Conservation (phyloP, 768 basidiomycete species). For the Naganishia kalamii region DNA sequence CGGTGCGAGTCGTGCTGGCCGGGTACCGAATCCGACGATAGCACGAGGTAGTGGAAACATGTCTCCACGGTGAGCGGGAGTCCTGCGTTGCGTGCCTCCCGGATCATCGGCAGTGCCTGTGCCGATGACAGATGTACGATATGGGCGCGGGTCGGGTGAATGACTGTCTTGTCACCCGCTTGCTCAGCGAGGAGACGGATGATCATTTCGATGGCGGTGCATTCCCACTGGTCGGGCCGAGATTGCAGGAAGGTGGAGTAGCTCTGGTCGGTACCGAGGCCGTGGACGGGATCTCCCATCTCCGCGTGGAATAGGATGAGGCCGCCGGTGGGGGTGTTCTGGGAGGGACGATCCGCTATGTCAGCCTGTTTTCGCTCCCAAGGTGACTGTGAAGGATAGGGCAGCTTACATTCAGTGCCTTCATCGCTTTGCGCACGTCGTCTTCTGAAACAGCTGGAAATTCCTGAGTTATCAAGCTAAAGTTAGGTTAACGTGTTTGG, state of each 20-base stretch:
- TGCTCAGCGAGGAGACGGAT: slow-evolving; percentile 38
- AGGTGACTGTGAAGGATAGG: not conserved
- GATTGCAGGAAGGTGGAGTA: slow-evolving; percentile 82
- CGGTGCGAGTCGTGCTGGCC: slow-evolving; percentile 50
- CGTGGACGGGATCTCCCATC: slow-evolving; percentile 48
- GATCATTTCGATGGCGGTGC: slow-evolving; percentile 72
- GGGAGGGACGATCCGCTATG: not conserved
- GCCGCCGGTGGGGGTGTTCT: slow-evolving; percentile 57
- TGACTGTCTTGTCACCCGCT: not conserved
- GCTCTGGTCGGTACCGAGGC: slow-evolving; percentile 48
- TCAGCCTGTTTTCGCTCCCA: not conserved
- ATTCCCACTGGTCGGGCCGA: slow-evolving; percentile 72
- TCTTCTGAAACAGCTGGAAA: slow-evolving; percentile 76
- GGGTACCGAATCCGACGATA: slow-evolving; percentile 67
- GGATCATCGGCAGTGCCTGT: slow-evolving; percentile 68
- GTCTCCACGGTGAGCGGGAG: slow-evolving; percentile 82
- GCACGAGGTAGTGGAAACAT: slow-evolving; percentile 90
- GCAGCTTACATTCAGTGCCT: slow-evolving; percentile 61
- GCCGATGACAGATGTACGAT: slow-evolving; percentile 93
- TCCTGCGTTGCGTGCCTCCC: slow-evolving; percentile 57
- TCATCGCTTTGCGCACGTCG: slow-evolving; percentile 67
- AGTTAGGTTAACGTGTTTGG: not conserved
- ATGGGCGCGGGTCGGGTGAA: slow-evolving; percentile 57
- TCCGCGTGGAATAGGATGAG: slow-evolving; percentile 91
- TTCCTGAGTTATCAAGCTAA: slow-evolving; percentile 54